A percentile compares a stretch with the other conserved stretches of the same genome.
phyloP scores from a whole-genome alignment of 371 early-diverging fungal species.

The Zychaea mexicana region DNA sequence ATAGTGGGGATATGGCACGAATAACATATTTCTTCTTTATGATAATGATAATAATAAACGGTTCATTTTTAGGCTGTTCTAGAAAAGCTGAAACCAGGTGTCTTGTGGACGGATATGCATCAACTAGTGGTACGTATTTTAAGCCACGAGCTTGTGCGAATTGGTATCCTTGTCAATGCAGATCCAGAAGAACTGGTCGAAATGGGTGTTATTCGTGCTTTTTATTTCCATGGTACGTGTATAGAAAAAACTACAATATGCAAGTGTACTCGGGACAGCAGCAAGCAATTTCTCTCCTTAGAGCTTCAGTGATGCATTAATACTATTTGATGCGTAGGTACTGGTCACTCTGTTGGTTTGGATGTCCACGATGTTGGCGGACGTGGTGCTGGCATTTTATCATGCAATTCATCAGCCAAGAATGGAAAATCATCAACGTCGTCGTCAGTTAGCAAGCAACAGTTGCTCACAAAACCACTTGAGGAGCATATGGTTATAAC shows the following conservation, averaged over 20 bases:
- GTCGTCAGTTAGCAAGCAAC: neutral
- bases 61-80: conserved; percentile 42
- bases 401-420: neutral
- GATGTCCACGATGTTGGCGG: conserved; percentile 88
- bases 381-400: neutral
- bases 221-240: conserved; percentile 91
- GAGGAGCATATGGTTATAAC: conserved; percentile 87
- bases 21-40: neutral
- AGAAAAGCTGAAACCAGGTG: conserved; percentile 66
- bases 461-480: conserved; percentile 41
- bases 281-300: neutral
- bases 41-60: neutral
- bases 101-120: conserved; percentile 90
- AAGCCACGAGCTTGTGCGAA: conserved; percentile 65
- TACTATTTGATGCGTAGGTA: neutral
- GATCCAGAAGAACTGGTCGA: conserved; percentile 60
- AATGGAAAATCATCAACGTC: too few species aligned
- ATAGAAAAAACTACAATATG: neutral
- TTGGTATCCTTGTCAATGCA: conserved; percentile 70
- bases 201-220: conserved; percentile 67
- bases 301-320: neutral
- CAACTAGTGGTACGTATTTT: conserved; percentile 66
- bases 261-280: too few species aligned
- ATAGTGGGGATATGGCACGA: neutral
- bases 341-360: conserved; percentile 69